Conservation (phyloP, 495 filamentous ascomycete species). For the Aspergillus incahuasiensis region DNA sequence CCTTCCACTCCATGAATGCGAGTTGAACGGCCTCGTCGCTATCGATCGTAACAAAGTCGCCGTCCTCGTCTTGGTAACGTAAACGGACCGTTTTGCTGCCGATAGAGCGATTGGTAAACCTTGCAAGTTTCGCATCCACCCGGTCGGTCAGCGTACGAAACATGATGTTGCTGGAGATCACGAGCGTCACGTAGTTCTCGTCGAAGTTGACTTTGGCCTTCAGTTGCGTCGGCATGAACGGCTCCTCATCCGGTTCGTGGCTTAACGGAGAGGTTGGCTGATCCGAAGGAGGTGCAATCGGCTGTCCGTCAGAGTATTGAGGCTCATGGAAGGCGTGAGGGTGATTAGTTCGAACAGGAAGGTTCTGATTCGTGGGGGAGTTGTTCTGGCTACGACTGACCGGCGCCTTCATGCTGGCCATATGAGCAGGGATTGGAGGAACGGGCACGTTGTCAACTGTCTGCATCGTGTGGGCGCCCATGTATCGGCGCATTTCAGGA, state of each 20-base stretch:
- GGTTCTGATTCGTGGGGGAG: conserved; percentile 52
- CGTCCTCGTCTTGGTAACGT: conserved; percentile 88
- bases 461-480: conserved; percentile 57
- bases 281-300: conserved; percentile 29
- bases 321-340: conserved; percentile 36
- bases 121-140: conserved; percentile 90
- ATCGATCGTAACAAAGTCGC: conserved; percentile 87
- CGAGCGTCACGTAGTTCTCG: conserved; percentile 77
- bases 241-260: conserved; percentile 34
- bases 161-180: conserved; percentile 87
- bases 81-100: conserved; percentile 71
- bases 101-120: conserved; percentile 76
- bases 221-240: conserved; percentile 60
- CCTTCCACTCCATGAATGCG: conserved; percentile 89
- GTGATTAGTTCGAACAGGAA: conserved; percentile 39
- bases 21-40: conserved; percentile 92
- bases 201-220: conserved; percentile 93
- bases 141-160: conserved; percentile 90
- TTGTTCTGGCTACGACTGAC: conserved; percentile 65
- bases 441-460: conserved; percentile 64
- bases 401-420: conserved; percentile 53
- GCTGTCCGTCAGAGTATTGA: conserved; percentile 31
- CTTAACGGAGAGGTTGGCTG: conserved; percentile 36
- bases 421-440: conserved; percentile 57
- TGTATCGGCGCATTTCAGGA: conserved; percentile 42